Evolutionary conservation across 257 asterid species (phyloP).

Genomic region (Echium plantagineum): DNA sequence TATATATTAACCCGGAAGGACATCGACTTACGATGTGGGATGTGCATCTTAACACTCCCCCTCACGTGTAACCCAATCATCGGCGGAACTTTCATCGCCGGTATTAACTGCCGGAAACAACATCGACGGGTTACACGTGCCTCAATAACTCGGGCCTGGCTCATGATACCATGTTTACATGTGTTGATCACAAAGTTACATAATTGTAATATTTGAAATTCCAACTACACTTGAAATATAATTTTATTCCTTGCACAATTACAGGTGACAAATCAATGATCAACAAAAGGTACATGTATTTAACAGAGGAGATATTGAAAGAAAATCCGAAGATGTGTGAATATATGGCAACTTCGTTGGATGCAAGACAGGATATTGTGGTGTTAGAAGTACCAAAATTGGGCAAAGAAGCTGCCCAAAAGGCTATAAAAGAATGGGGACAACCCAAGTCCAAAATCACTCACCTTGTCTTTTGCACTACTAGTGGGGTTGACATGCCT

Average conservation of each 20-base stretch:
- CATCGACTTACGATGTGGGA: no score
- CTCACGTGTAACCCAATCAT: no score
- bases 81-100: no score
- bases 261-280: background rate
- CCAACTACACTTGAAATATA: no score
- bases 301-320: constrained; percentile 1
- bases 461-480: constrained; percentile 1
- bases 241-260: background rate
- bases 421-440: constrained; percentile 3
- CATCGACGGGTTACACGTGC: no score
- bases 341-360: constrained; percentile 3
- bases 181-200: no score
- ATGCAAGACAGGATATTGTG: constrained; percentile 1
- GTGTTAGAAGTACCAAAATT: background rate
- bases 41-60: no score
- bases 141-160: no score
- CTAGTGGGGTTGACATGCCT: constrained; percentile 5
- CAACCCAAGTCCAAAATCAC: constrained; percentile 2
- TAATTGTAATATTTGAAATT: no score
- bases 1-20: no score
- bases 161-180: no score
- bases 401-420: constrained; percentile 4
- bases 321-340: background rate
- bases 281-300: background rate
- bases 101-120: no score